Evolutionary conservation across 495 filamentous ascomycete species (phyloP).

Genomic region (Trichoderma erinaceum): DNA sequence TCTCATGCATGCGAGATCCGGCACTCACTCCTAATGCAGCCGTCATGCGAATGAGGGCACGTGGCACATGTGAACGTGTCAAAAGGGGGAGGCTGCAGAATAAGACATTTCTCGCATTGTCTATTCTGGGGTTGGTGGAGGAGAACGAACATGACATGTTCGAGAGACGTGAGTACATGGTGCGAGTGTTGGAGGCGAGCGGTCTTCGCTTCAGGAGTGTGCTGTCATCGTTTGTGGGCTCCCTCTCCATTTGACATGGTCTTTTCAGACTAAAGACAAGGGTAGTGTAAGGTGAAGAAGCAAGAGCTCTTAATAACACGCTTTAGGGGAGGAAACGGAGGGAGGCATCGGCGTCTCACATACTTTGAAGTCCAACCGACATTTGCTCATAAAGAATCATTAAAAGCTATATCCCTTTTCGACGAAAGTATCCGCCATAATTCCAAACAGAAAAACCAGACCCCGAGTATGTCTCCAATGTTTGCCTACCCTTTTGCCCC

Average conservation of each 20-base stretch:
- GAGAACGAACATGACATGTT: not conserved
- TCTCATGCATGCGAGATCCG: constrained; percentile 5
- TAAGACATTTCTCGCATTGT: constrained; percentile 7
- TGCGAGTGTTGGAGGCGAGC: not conserved
- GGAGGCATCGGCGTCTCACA: not conserved
- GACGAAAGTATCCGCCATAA: not conserved
- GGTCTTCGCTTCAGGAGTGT: not conserved
- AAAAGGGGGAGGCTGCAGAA: constrained; percentile 1
- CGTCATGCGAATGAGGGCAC: not conserved
- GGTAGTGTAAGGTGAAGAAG: not conserved
- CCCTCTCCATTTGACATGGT: not conserved
- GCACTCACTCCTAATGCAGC: not conserved
- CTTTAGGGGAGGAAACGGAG: not conserved
- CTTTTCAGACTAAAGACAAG: not conserved
- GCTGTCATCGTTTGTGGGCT: not conserved
- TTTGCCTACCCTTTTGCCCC: not conserved
- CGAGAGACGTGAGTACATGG: not conserved
- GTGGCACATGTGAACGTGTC: not conserved
- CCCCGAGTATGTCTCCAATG: not conserved
- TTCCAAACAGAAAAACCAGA: not conserved
- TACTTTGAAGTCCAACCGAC: not conserved
- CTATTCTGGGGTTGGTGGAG: not conserved
- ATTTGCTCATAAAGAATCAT: not conserved
- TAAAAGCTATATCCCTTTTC: not conserved
- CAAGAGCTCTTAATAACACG: not conserved